Evolutionary conservation across 352 stramenopile genomes (phyloP), one percentile per base, ranked within the genome.

Genomic region (Globisporangium lucens): DNA sequence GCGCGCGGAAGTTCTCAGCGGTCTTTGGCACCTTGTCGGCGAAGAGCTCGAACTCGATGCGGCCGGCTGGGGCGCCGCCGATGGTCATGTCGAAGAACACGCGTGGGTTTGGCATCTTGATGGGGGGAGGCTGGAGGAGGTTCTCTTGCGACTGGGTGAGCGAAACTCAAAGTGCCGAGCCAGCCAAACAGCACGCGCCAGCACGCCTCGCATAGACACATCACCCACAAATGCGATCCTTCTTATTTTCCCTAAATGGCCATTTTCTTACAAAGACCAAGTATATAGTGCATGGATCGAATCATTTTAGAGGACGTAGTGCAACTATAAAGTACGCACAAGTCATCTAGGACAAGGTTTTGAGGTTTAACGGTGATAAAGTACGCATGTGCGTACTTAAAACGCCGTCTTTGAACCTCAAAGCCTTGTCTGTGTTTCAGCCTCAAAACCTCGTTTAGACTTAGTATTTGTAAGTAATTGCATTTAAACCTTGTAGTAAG

Each of bases 31-130:
- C 87, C 77, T 91, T 92, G 79, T 96, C 83, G 47, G 80, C 86
- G 72, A 92, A 95, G 67, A 96, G 79, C 78, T 93, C 85, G 56
- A 94, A 87, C 63, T 70, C 75, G 65, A 99, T 97, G 66, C 97
- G 83, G 68, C 97, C 98, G 13, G 82, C 84, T 58, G 93, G 75
- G 61, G 83, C 80, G 52, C 93, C 96, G 66, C 90, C 96, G 70
- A 99, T 92, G 76, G 94, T 91, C 81, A 99, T 98, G 75, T 99
- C 97, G 72, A 99, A 99, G 77, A 98, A 99, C 38, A 99, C 97
- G 51, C 83, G 75, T 47, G 93, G 94, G 86, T 98, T 97, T 61
- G 86, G 61, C 87, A 95, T 95, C 69, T 74, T 83, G 57, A 43
- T 67, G 63, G 27, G 29, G 22, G n/a, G 27, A 35, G 20, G 13